Base-by-base conservation (phyloP, 2,329 filamentous ascomycete genomes). In the Orbilia oligospora region DNA sequence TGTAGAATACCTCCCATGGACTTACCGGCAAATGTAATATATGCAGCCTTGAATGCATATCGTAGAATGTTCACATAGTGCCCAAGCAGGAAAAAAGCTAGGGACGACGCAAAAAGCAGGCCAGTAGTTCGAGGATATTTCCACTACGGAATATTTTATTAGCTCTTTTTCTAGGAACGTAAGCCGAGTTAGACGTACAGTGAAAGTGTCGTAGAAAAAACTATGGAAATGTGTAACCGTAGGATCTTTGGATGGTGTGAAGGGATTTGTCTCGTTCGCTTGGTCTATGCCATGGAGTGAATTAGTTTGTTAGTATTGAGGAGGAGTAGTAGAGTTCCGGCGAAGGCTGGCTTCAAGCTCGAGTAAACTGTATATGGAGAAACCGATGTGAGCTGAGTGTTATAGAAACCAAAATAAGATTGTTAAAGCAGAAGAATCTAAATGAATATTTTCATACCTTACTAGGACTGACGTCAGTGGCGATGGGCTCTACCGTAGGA, bases 141-240 rank as follows among this genome's bases (percentile, higher is more conserved):
- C 89, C 91, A 81, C 75, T 80, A 65, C 33, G 36, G 41, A 55
- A 46, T 55, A 41, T 22, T 22, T 20, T n/a, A 49, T 53, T n/a
- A 51, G 38, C 27, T 22, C 16, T 22, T 9, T 14, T 4, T 22
- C 36, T 18, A 2, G 51, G 27, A 10, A 27, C 18, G 6, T n/a
- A 24, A 44, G 20, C n/a, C 33, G 20, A 9, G 12, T n/a, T 44
- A 91, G 90, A 83, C 90, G 87, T 89, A 90, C 92, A 81, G 90
- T 91, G 79, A 92, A 86, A 72, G 92, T 87, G 84, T 91, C 89
- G 64, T 88, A 88, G 85, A 92, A 92, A 85, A 91, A 89, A 16
- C 90, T 91, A 86, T 92, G 90, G 84, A 91, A 92, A 84, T 91
- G 89, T 18, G 73, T 77, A 27, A 77, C 73, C 22, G 67, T 77